Percentiles rank a stretch among this genome's conserved stretches.
Conservation (phyloP, 495 filamentous ascomycete genomes). For the Durotheca rogersii region DNA sequence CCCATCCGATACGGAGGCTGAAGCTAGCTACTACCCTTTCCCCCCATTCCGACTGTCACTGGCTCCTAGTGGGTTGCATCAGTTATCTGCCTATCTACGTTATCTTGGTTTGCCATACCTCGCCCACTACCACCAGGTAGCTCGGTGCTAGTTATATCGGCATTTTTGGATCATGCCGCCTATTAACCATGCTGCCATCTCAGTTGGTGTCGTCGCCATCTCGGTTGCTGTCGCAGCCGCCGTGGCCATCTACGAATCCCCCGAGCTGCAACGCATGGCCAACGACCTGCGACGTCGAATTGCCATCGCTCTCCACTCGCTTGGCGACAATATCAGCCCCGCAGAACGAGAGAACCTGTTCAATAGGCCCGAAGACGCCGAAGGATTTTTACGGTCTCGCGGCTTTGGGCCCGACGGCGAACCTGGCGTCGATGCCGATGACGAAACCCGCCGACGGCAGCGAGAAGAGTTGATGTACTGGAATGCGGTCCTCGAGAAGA, state of each 20-base stretch:
- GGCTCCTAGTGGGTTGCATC: neutral
- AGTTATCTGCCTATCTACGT: neutral
- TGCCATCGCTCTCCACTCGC: slow-evolving; percentile 70
- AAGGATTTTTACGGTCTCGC: slow-evolving; percentile 53
- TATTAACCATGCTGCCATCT: slow-evolving; percentile 49
- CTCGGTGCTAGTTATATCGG: neutral
- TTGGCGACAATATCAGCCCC: slow-evolving; percentile 75
- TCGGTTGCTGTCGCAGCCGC: slow-evolving; percentile 77
- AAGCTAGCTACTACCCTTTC: neutral
- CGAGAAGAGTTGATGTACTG: slow-evolving; percentile 75
- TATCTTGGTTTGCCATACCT: too few species aligned
- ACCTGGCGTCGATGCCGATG: slow-evolving; percentile 63
- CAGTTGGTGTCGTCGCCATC: slow-evolving; percentile 76
- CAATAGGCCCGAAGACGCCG: slow-evolving; percentile 59
- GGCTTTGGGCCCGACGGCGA: slow-evolving; percentile 52
- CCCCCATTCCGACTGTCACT: too few species aligned
- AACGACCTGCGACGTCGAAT: slow-evolving; percentile 75
- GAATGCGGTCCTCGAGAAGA: slow-evolving; percentile 49
- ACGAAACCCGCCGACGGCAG: slow-evolving; percentile 63
- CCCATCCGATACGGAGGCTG: neutral
- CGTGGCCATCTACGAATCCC: slow-evolving; percentile 81
- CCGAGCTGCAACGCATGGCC: slow-evolving; percentile 74
- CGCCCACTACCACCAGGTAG: neutral
- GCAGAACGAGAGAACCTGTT: slow-evolving; percentile 51
- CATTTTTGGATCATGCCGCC: slow-evolving; percentile 38